Percentiles rank a stretch among this genome's conserved stretches.
phyloP scores from a whole-genome alignment of 805 yeast species.

The Starmerella ratchasimensis region DNA sequence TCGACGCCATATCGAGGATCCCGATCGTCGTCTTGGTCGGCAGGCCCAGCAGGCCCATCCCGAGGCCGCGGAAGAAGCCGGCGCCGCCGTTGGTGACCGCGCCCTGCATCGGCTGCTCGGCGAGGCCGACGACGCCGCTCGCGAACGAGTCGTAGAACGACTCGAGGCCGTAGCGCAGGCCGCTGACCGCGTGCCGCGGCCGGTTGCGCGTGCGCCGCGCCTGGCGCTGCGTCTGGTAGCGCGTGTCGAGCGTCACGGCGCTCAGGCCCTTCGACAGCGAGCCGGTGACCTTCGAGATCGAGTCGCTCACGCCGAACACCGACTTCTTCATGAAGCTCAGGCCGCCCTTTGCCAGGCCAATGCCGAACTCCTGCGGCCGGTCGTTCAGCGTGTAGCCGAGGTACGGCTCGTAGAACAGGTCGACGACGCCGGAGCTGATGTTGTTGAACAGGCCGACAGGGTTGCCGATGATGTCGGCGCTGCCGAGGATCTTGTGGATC shows the following conservation, averaged over 20 bases:
- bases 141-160: conserved; percentile 77
- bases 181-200: conserved; percentile 74
- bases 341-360: conserved; percentile 93
- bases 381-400: conserved; percentile 90
- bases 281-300: conserved; percentile 83
- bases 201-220: conserved; percentile 60
- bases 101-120: conserved; percentile 81
- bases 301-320: conserved; percentile 87
- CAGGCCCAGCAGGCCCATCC: conserved; percentile 85
- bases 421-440: conserved; percentile 87
- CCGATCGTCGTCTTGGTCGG: conserved; percentile 98
- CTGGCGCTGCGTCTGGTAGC: conserved; percentile 71
- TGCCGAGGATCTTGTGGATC: conserved; percentile 81
- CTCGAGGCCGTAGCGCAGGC: conserved; percentile 72
- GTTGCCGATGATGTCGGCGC: conserved; percentile 91
- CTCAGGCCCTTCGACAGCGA: conserved; percentile 89
- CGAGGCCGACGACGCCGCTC: conserved; percentile 82
- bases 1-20: conserved; percentile 78
- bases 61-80: conserved; percentile 88
- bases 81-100: conserved; percentile 77
- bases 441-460: conserved; percentile 95
- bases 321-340: conserved; percentile 86
- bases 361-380: conserved; percentile 89
- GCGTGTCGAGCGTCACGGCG: conserved; percentile 73
- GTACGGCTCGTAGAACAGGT: conserved; percentile 92